Conservation (phyloP, 176 grass and related monocot genomes). For the Eremochloa ophiuroides region DNA sequence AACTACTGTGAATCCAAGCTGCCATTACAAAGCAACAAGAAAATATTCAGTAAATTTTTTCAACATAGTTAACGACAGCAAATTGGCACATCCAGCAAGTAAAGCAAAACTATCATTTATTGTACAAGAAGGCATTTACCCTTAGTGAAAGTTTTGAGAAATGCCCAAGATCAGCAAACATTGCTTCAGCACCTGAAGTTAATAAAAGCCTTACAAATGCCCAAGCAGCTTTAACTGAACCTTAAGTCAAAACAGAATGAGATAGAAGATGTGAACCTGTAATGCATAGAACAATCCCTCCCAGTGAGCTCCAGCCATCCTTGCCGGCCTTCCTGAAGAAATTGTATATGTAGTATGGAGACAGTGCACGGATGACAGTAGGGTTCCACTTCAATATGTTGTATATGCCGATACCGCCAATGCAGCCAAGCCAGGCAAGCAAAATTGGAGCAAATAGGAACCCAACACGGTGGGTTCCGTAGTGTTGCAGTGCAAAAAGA, state of each 20-base stretch:
- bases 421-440: conserved; percentile 80
- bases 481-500: conserved; percentile 83
- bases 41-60: conserved; percentile 6
- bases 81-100: neutral
- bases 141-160: conserved; percentile 81
- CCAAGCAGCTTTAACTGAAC: conserved; percentile 30
- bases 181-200: conserved; percentile 79
- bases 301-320: conserved; percentile 88
- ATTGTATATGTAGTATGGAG: conserved; percentile 81
- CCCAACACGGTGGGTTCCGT: conserved; percentile 72
- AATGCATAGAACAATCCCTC: conserved; percentile 88
- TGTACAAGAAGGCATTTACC: conserved; percentile 16
- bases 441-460: conserved; percentile 89
- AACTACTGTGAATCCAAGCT: conserved; percentile 75
- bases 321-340: conserved; percentile 87
- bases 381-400: conserved; percentile 89
- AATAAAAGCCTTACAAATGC: conserved; percentile 32
- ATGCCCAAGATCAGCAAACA: conserved; percentile 97
- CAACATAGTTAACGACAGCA: neutral
- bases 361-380: conserved; percentile 65
- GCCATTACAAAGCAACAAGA: conserved; percentile 31
- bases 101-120: neutral
- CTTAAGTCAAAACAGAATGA: neutral
- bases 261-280: conserved; percentile 54
- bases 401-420: conserved; percentile 74